These are phyloP conservation scores for Fagopyrum homotropicum DNA, from an alignment of 148 eudicot species.

Conservation along the genomic window DNA sequence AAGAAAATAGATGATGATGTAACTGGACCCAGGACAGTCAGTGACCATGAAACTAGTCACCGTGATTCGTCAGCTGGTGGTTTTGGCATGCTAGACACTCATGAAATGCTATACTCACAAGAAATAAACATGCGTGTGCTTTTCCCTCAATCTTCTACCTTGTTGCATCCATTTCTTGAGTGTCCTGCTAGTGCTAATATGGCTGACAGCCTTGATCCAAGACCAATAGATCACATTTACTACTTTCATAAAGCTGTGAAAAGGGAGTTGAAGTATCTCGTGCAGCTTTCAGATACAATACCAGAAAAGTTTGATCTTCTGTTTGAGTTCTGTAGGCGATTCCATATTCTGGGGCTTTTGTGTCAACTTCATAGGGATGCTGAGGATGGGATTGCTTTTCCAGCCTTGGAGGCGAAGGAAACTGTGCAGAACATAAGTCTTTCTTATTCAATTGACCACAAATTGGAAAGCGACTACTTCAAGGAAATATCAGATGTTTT, in stretches of 20 bases:
- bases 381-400: conserved; percentile 88
- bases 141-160: conserved; percentile 33
- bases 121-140: conserved; percentile 37
- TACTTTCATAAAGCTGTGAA: conserved; percentile 85
- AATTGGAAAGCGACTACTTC: conserved; percentile 54
- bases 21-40: conserved; percentile 13
- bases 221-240: conserved; percentile 70
- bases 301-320: conserved; percentile 41
- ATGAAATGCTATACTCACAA: conserved; percentile 30
- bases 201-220: conserved; percentile 34
- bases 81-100: conserved; percentile 20
- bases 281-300: conserved; percentile 45
- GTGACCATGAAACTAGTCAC: conserved; percentile 3
- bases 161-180: conserved; percentile 24
- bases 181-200: conserved; percentile 24
- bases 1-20: conserved; percentile 16
- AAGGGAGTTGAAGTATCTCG: conserved; percentile 66
- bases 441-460: conserved; percentile 77
- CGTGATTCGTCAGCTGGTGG: conserved; percentile 23
- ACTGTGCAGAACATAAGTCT: conserved; percentile 53
- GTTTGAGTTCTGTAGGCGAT: conserved; percentile 45
- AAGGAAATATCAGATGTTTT: conserved; percentile 49
- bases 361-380: conserved; percentile 74
- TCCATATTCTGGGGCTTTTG: conserved; percentile 36
- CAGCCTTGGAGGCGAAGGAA: conserved; percentile 75